Evolutionary conservation across 306 rosid species (phyloP).

Genomic region (Begonia peltatifolia): DNA sequence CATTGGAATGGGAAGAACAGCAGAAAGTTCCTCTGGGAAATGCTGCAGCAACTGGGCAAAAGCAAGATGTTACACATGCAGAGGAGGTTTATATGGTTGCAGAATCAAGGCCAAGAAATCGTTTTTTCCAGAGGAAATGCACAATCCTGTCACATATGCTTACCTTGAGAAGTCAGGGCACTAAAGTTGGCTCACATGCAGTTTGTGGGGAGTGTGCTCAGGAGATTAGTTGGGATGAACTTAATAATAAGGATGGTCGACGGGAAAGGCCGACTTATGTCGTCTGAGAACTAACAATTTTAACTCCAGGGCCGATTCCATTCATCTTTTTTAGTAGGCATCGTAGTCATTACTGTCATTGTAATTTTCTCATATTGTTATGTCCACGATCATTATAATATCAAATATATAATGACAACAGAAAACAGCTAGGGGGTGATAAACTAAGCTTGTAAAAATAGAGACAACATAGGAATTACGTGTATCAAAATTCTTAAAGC

Average conservation of each 20-base stretch:
- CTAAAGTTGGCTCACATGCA: constrained; percentile 54
- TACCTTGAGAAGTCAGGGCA: constrained; percentile 86
- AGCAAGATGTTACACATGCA: constrained; percentile 15
- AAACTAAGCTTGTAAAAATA: too few species aligned
- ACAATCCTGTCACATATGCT: constrained; percentile 73
- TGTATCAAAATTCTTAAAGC: too few species aligned
- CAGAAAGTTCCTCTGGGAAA: constrained; percentile 49
- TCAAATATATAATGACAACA: too few species aligned
- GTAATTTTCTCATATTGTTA: too few species aligned
- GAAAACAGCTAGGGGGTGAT: too few species aligned
- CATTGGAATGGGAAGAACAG: constrained; percentile 89
- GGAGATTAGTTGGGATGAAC: constrained; percentile 78
- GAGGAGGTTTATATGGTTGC: constrained; percentile 13
- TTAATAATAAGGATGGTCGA: constrained; percentile 28
- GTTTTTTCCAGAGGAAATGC: constrained; percentile 45
- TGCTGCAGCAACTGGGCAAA: constrained; percentile 24
- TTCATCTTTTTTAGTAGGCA: too few species aligned
- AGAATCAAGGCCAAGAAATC: constrained; percentile 25
- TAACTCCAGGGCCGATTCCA: too few species aligned
- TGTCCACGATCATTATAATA: too few species aligned
- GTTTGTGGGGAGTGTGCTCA: constrained; percentile 91
- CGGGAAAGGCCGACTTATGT: constrained; percentile 4
- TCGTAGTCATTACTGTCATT: too few species aligned
- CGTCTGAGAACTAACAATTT: too few species aligned
- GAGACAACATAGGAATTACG: too few species aligned